Conservation (phyloP, 352 stramenopile genomes). For the Pythium pyrilobum region DNA sequence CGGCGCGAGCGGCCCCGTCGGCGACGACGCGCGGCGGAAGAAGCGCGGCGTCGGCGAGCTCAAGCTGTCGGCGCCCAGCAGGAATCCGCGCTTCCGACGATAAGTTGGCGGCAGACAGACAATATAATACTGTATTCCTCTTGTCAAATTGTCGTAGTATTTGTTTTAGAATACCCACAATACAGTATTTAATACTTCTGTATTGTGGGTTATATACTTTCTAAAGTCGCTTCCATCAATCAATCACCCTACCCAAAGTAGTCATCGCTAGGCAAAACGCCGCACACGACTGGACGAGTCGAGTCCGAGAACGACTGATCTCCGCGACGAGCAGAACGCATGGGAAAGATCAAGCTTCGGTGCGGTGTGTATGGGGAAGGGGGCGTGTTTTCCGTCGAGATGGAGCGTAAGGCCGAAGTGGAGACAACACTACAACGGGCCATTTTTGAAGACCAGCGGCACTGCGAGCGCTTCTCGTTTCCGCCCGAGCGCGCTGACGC, state of each 20-base stretch:
- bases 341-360: background rate
- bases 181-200: too few species aligned
- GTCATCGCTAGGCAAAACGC: too few species aligned
- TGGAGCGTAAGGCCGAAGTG: background rate
- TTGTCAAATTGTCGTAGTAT: too few species aligned
- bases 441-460: background rate
- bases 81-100: slow-evolving; percentile 52
- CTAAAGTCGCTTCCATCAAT: too few species aligned
- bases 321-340: too few species aligned
- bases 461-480: background rate
- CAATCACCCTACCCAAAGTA: too few species aligned
- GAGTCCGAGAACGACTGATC: too few species aligned
- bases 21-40: slow-evolving; percentile 38
- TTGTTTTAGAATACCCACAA: too few species aligned
- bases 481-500: background rate
- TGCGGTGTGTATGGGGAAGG: background rate
- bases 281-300: too few species aligned
- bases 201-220: too few species aligned
- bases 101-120: slow-evolving; percentile 16
- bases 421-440: background rate
- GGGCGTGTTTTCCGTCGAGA: background rate
- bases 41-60: slow-evolving; percentile 78
- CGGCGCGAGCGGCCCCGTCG: background rate
- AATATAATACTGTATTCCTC: too few species aligned
- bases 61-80: slow-evolving; percentile 43